Evolutionary conservation across 768 basidiomycete species (phyloP), one percentile per base, ranked within the genome.

Genomic region (Mycena leptocephala): DNA sequence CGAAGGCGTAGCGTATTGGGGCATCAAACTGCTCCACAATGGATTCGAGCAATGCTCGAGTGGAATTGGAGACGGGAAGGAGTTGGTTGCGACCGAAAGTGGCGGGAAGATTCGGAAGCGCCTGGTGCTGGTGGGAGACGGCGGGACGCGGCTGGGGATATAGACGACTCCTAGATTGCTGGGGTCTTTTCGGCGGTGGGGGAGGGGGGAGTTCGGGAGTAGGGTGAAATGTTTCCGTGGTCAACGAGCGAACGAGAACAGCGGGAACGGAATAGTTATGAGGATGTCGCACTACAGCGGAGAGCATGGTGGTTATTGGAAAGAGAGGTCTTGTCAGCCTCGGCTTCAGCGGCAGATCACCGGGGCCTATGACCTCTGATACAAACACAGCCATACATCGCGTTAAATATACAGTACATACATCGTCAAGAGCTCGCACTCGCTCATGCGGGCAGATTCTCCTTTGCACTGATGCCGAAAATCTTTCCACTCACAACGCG

Each of bases 1-100:
- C 98, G 82, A 99, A 97, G 0, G 97, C 98, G 88, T 98, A 99
- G 26, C 97, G 93, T 62, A 99, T 95, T 13, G 97, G 97, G 0
- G 96, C 96, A 51, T 96, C 90, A 80, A 99, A 98, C 61, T 92
- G 89, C 18, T 87, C 87, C 39, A 98, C 93, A 71, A 99, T 93
- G 74, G 90, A 88, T 81, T 97, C 95, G 20, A 98, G 89, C 30
- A 96, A 87, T 4, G 94, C 93, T 5, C 96, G 91, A 3, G 94
- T 96, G 30, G 94, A 92, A 81, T 93, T 93, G 16, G 95, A 89
- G 10, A 97, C 96, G 0, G 94, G 90, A 0, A 97, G 88, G 7
- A 96, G 88, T 84, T 97, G 96, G 83, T 97, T 97, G 37, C 90
- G 88, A 26, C 96, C 96, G 84, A 96, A 96, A 0, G 88, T 89